phyloP scores from a whole-genome alignment of 306 rosid genomes.

The Prunus campanulata region DNA sequence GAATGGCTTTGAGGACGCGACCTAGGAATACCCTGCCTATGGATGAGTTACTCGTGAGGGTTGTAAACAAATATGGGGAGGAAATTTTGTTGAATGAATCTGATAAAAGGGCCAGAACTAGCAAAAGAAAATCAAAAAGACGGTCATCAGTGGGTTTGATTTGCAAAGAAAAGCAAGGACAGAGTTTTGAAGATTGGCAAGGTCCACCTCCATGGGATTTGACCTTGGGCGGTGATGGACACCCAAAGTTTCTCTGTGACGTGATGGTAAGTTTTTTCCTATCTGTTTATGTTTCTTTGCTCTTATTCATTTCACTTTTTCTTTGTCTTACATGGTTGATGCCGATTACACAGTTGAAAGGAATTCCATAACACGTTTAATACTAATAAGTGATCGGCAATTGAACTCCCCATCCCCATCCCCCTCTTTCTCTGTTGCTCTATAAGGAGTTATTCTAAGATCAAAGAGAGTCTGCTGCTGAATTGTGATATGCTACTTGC shows the following conservation, averaged over 20 bases:
- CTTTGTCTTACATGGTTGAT: slow-evolving; percentile 10
- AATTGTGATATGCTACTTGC: slow-evolving; percentile 16
- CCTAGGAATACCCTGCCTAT: slow-evolving; percentile 46
- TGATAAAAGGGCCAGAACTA: slow-evolving; percentile 52
- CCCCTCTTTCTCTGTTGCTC: background rate
- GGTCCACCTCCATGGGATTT: slow-evolving; percentile 77
- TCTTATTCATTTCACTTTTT: slow-evolving; percentile 11
- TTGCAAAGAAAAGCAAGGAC: slow-evolving; percentile 40
- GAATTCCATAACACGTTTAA: no score
- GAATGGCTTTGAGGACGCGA: slow-evolving; percentile 34
- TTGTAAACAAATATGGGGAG: slow-evolving; percentile 60
- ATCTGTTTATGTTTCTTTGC: slow-evolving; percentile 14
- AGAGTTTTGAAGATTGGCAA: slow-evolving; percentile 55
- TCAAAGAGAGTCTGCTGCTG: background rate
- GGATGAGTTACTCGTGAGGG: slow-evolving; percentile 59
- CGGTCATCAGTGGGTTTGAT: slow-evolving; percentile 38
- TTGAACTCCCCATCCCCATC: background rate
- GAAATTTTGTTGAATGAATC: slow-evolving; percentile 63
- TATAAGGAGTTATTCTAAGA: slow-evolving; percentile 8
- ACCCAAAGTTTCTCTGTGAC: slow-evolving; percentile 84
- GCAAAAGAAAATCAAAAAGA: slow-evolving; percentile 59
- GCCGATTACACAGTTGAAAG: background rate
- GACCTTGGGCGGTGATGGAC: slow-evolving; percentile 68
- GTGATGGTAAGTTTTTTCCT: slow-evolving; percentile 64
- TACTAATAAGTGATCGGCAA: background rate